Evolutionary conservation across 1,284 basidiomycete species (phyloP).

Genomic region (Ceratobasidium papillatum): DNA sequence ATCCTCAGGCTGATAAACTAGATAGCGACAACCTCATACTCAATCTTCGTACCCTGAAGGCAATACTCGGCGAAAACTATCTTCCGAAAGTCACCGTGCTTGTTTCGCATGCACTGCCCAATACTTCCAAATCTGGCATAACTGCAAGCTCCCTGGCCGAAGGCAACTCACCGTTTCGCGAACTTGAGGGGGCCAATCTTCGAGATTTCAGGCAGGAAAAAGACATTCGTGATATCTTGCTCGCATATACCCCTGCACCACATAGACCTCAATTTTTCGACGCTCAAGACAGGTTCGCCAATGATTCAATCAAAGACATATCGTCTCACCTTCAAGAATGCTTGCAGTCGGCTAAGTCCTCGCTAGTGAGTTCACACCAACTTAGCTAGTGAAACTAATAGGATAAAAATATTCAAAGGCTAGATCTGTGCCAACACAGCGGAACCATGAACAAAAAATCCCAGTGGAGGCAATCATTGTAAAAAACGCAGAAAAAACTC

Average conservation of each 20-base stretch:
- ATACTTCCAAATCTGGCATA: background rate
- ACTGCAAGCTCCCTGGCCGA: background rate
- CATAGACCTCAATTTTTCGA: background rate
- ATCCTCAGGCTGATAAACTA: background rate
- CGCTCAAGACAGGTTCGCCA: too few species aligned
- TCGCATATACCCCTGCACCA: background rate
- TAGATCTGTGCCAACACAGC: too few species aligned
- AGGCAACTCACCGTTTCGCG: background rate
- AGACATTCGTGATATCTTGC: background rate
- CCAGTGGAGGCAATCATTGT: too few species aligned
- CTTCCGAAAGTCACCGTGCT: conserved; percentile 4
- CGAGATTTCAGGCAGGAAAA: background rate
- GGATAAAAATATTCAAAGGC: too few species aligned
- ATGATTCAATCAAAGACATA: too few species aligned
- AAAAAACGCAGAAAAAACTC: too few species aligned
- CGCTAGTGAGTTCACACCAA: too few species aligned
- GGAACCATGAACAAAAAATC: too few species aligned
- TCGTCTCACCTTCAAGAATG: too few species aligned
- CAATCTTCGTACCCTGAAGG: background rate
- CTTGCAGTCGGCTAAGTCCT: too few species aligned
- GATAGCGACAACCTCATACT: background rate
- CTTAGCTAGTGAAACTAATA: too few species aligned
- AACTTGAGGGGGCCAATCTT: background rate
- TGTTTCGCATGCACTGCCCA: background rate
- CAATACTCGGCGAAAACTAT: background rate